Percentiles rank a stretch among this genome's conserved stretches.
phyloP scores from a whole-genome alignment of 345 rosid species.

The Cardamine occulta region DNA sequence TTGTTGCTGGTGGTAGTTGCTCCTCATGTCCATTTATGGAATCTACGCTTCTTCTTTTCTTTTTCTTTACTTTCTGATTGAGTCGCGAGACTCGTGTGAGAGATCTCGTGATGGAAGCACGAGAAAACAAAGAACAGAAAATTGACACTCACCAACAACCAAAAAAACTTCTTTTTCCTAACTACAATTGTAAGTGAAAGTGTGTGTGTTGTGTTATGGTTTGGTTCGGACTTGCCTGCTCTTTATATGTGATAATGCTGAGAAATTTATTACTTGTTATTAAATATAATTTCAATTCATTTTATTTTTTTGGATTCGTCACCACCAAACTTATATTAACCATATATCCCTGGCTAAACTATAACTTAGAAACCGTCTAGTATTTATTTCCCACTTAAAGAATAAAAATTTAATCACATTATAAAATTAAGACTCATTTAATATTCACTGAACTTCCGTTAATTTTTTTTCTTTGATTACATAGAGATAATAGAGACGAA shows the following conservation, averaged over 20 bases:
- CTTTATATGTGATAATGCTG: slow-evolving; percentile 17
- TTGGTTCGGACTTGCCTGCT: slow-evolving; percentile 15
- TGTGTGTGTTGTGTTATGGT: slow-evolving; percentile 15
- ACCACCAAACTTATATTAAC: slow-evolving; percentile 38
- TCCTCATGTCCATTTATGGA: slow-evolving; percentile 49
- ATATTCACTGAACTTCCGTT: background rate
- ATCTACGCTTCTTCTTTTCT: slow-evolving; percentile 32
- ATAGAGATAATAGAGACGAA: background rate
- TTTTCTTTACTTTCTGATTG: slow-evolving; percentile 1
- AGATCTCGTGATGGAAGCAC: slow-evolving; percentile 43
- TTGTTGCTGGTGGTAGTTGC: slow-evolving; percentile 32
- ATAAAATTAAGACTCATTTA: background rate
- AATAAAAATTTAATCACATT: background rate
- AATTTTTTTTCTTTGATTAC: background rate
- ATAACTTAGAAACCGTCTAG: slow-evolving; percentile 9
- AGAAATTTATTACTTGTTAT: background rate
- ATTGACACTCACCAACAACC: slow-evolving; percentile 18
- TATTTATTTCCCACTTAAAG: slow-evolving; percentile 15
- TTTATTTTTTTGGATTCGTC: slow-evolving; percentile 30
- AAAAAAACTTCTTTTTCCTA: background rate
- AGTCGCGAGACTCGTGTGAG: slow-evolving; percentile 41
- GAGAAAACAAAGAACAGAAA: slow-evolving; percentile 36
- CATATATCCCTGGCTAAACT: slow-evolving; percentile 22
- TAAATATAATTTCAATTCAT: background rate
- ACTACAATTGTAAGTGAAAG: background rate